These are phyloP conservation scores for Cutaneotrichosporon daszewskae DNA, from an alignment of 1,284 basidiomycete genomes.

Conservation along the genomic window DNA sequence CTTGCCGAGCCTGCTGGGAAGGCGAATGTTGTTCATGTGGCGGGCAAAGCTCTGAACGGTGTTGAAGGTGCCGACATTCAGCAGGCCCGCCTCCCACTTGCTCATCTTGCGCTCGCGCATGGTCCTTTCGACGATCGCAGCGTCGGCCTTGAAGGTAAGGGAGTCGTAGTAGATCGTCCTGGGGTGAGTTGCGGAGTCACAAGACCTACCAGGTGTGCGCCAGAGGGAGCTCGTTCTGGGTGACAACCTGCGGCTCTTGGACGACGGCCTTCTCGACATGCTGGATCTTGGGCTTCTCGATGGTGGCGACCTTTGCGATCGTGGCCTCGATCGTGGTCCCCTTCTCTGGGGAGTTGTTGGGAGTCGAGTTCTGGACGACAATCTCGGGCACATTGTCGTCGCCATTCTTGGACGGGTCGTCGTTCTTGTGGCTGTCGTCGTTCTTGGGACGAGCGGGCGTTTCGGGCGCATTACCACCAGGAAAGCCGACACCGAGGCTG, in stretches of 20 bases:
- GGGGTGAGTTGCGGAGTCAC: slow-evolving; percentile 3
- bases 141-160: slow-evolving; percentile 63
- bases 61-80: slow-evolving; percentile 71
- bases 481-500: slow-evolving; percentile 6
- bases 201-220: slow-evolving; percentile 70
- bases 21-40: slow-evolving; percentile 91
- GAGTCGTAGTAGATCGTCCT: slow-evolving; percentile 87
- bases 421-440: too few species aligned
- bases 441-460: slow-evolving; percentile 3
- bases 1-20: slow-evolving; percentile 76
- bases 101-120: slow-evolving; percentile 21
- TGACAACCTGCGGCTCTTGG: background rate
- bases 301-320: too few species aligned
- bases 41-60: slow-evolving; percentile 84
- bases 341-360: background rate
- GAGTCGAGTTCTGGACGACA: slow-evolving; percentile 25
- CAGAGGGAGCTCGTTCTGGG: slow-evolving; percentile 62
- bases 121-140: slow-evolving; percentile 41
- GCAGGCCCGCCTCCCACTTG: slow-evolving; percentile 59
- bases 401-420: too few species aligned
- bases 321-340: too few species aligned
- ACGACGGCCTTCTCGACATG: background rate
- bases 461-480: background rate
- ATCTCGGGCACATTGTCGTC: slow-evolving; percentile 16
- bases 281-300: too few species aligned